A percentile compares a stretch with the other conserved stretches of the same genome.
Conservation (phyloP, 192 early-diverging fungal species). For the Backusella morwellensis region DNA sequence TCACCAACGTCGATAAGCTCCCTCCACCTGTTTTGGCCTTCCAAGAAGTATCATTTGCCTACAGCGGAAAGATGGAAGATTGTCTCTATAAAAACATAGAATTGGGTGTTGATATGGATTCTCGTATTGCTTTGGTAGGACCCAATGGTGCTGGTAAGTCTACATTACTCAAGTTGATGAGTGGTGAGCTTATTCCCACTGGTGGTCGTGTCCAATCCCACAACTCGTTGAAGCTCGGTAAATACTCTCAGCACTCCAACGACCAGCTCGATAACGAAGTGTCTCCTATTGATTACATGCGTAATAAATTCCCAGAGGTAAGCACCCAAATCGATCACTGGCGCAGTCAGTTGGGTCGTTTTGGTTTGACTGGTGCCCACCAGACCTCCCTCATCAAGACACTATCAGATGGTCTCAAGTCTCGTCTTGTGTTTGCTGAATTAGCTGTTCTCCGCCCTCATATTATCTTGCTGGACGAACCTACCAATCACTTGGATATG, state of each 20-base stretch:
- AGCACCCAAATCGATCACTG: slow-evolving; percentile 83
- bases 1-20: slow-evolving; percentile 81
- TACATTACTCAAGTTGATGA: slow-evolving; percentile 97
- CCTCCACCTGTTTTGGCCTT: slow-evolving; percentile 96
- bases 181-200: slow-evolving; percentile 81
- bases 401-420: slow-evolving; percentile 93
- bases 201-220: slow-evolving; percentile 87
- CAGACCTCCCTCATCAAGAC: slow-evolving; percentile 89
- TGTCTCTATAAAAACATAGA: slow-evolving; percentile 89
- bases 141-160: slow-evolving; percentile 96
- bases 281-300: slow-evolving; percentile 91
- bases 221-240: slow-evolving; percentile 89
- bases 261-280: slow-evolving; percentile 91
- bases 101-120: slow-evolving; percentile 96
- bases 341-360: slow-evolving; percentile 89
- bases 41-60: slow-evolving; percentile 90
- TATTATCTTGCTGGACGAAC: slow-evolving; percentile 97
- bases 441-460: slow-evolving; percentile 86
- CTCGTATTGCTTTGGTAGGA: slow-evolving; percentile 96
- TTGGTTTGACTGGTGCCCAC: slow-evolving; percentile 89
- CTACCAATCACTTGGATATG: slow-evolving; percentile 95
- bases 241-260: slow-evolving; percentile 97
- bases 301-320: slow-evolving; percentile 76
- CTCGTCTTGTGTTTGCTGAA: slow-evolving; percentile 96
- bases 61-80: slow-evolving; percentile 81